phyloP scores from a whole-genome alignment of 2,329 filamentous ascomycete genomes.

The Lachnellula subtilissima region DNA sequence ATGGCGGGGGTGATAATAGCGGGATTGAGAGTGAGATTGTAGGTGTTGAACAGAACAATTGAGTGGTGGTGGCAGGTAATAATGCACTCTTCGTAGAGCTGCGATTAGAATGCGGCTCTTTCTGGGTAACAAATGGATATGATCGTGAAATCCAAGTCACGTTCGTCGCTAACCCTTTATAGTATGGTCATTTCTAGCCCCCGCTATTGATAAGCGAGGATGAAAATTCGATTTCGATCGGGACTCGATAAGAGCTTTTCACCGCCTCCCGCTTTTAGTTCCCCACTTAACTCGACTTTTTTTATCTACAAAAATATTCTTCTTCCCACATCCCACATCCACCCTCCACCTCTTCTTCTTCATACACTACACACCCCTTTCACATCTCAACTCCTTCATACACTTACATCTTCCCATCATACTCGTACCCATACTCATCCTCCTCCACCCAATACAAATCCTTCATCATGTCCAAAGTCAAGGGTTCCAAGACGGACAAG shows the following conservation, averaged over 20 bases:
- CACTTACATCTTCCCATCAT: slow-evolving; percentile 6
- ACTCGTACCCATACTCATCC: not conserved
- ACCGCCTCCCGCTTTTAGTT: slow-evolving; percentile 9
- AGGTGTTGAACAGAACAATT: slow-evolving; percentile 2
- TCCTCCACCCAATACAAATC: slow-evolving; percentile 1
- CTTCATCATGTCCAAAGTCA: slow-evolving; percentile 60
- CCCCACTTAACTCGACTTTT: no score
- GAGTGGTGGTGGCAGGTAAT: not conserved
- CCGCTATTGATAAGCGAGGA: slow-evolving; percentile 20
- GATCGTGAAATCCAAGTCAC: slow-evolving; percentile 7
- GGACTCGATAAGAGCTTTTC: slow-evolving; percentile 27
- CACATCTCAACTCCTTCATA: slow-evolving; percentile 1
- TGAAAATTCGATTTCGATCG: slow-evolving; percentile 14
- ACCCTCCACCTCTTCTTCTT: slow-evolving; percentile 1
- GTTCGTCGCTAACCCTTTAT: not conserved
- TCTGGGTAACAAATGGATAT: not conserved
- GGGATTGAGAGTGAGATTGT: not conserved
- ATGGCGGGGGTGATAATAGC: slow-evolving; percentile 9
- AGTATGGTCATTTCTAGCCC: not conserved
- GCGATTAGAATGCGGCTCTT: slow-evolving; percentile 5
- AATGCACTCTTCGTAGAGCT: not conserved
- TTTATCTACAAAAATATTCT: slow-evolving; percentile 10
- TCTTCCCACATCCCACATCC: slow-evolving; percentile 11
- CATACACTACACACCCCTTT: not conserved
- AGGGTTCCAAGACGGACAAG: slow-evolving; percentile 53